Percentiles rank a stretch among this genome's conserved stretches.
phyloP scores from a whole-genome alignment of 768 basidiomycete genomes.

The Podaxis sp. region DNA sequence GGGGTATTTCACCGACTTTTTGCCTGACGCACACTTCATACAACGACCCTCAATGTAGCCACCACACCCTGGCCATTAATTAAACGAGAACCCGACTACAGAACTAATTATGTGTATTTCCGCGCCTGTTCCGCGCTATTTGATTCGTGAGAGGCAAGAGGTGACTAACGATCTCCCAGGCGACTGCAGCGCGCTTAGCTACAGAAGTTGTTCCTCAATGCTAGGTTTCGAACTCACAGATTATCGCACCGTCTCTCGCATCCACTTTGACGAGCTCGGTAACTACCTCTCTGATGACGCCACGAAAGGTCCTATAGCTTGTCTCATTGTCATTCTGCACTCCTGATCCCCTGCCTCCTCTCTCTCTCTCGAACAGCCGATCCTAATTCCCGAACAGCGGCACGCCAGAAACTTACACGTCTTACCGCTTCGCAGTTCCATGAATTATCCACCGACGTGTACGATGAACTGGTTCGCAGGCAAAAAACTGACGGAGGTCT shows the following conservation, averaged over 20 bases:
- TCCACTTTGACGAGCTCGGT: conserved; percentile 72
- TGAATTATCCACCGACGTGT: conserved; percentile 96
- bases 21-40: too few species aligned
- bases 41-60: too few species aligned
- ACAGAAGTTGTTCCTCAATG: too few species aligned
- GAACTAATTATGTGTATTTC: too few species aligned
- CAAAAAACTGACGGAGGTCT: conserved; percentile 73
- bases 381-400: conserved; percentile 75
- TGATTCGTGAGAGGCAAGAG: too few species aligned
- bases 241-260: conserved; percentile 60
- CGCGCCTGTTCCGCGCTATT: too few species aligned
- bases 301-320: conserved; percentile 56
- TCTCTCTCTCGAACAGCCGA: conserved; percentile 48
- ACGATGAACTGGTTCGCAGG: conserved; percentile 89
- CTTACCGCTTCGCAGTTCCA: conserved; percentile 96
- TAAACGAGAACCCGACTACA: too few species aligned
- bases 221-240: conserved; percentile 40
- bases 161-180: too few species aligned
- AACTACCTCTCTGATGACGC: conserved; percentile 73
- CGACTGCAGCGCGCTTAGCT: too few species aligned
- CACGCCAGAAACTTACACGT: conserved; percentile 89
- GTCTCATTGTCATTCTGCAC: neutral
- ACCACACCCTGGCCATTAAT: too few species aligned
- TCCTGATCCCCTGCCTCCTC: conserved; percentile 14
- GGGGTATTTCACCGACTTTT: too few species aligned